Base-by-base conservation (phyloP, 129 eudicot genomes). In the Erigeron canadensis region DNA sequence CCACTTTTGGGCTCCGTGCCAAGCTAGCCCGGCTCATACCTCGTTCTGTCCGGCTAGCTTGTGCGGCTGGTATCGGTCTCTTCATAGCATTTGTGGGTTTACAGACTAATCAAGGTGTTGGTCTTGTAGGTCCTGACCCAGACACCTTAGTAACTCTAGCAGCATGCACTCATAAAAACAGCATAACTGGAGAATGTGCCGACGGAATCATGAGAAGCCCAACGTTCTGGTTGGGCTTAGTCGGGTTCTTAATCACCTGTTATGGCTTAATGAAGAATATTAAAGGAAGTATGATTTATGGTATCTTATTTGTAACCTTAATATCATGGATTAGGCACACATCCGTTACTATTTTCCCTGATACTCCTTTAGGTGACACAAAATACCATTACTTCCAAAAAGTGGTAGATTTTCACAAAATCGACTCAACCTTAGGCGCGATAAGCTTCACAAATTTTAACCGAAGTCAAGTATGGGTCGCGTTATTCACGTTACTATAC, bases 271-370 rank as follows among this genome's bases (percentile, higher is more conserved):
- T 88, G 96, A 91, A 88, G 74, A 65, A 83, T 54, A 23, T 91
- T 12, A 88, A 91, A 69, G 97, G 97, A 48, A 88, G 97, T 74
- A 86, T 91, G 96, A 86, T 91, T 39, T 88, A 77, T 43, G 97
- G 97, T 51, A 81, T 91, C 68, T 48, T 88, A 0, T 84, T 81
- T 67, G 96, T 91, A 1, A 91, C 97, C 70, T 12, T 88, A 40
- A 46, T 83, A 41, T 91, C 96, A 11, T 91, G 97, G 97, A 46
- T 91, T 51, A 81, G 94, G 62, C 87, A 82, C 46, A 91, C 97
- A 5, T 13, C 75, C 18, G 94, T 91, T 11, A 88, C 97, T 55
- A n/a, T 45, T 44, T 91, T 91, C 46, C 96, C 96, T 2, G 51
- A 81, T 79, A 91, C 96, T n/a, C 86, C 90, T 54, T 23, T 58